phyloP scores from a whole-genome alignment of 805 yeast genomes.

The Brettanomyces naardenensis region DNA sequence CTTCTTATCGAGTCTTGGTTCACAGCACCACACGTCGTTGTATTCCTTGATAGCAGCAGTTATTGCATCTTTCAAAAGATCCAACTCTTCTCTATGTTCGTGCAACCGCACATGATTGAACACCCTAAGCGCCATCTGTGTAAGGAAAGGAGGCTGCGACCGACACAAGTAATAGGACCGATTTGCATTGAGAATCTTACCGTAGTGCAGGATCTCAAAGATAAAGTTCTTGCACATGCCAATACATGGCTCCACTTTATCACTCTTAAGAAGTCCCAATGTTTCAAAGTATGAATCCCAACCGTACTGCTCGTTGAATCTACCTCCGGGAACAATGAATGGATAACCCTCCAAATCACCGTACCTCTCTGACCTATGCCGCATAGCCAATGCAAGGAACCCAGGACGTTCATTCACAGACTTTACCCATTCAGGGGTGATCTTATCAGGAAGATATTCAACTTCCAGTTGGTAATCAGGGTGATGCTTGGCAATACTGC shows the following conservation, averaged over 20 bases:
- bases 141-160: conserved; percentile 94
- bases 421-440: conserved; percentile 71
- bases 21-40: conserved; percentile 64
- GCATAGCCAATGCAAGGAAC: conserved; percentile 70
- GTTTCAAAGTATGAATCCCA: conserved; percentile 97
- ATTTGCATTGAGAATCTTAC: conserved; percentile 90
- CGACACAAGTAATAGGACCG: conserved; percentile 84
- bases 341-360: conserved; percentile 52
- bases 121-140: conserved; percentile 80
- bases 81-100: conserved; percentile 38
- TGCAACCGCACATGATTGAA: conserved; percentile 43
- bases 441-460: conserved; percentile 63
- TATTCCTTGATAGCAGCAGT: conserved; percentile 85
- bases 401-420: conserved; percentile 83
- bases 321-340: conserved; percentile 94
- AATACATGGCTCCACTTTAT: conserved; percentile 59
- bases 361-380: conserved; percentile 26
- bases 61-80: conserved; percentile 57
- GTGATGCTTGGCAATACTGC: conserved; percentile 39
- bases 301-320: conserved; percentile 94
- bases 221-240: conserved; percentile 92
- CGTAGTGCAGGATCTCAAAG: conserved; percentile 83
- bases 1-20: conserved; percentile 62
- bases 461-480: conserved; percentile 63
- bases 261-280: conserved; percentile 67